A percentile compares a stretch with the other conserved stretches of the same genome.
Evolutionary conservation across 345 rosid species (phyloP).

Genomic region (Sisymbrium irio): DNA sequence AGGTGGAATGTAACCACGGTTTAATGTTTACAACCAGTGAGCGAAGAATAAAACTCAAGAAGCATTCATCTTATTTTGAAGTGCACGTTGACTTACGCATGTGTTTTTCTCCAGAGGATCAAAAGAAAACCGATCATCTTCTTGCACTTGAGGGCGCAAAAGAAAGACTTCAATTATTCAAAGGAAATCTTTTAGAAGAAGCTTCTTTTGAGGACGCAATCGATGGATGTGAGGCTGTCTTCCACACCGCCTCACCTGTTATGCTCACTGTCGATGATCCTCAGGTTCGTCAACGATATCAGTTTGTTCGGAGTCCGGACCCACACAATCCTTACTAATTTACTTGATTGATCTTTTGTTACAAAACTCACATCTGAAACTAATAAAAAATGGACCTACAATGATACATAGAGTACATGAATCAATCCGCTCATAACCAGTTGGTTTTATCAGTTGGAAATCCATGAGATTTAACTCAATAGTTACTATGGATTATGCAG

Average conservation of each 20-base stretch:
- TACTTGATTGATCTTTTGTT: not conserved
- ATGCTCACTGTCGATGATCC: conserved; percentile 30
- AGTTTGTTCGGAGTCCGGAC: not conserved
- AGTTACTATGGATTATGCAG: not conserved
- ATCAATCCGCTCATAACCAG: not conserved
- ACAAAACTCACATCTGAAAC: not conserved
- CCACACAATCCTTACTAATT: not conserved
- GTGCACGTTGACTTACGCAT: not conserved
- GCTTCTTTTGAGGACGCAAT: conserved; percentile 40
- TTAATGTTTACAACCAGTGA: not conserved
- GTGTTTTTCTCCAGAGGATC: conserved; percentile 36
- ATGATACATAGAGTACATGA: not conserved
- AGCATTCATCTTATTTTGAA: not conserved
- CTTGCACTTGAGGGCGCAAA: conserved; percentile 36
- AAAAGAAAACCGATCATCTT: conserved; percentile 32
- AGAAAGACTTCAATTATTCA: conserved; percentile 36
- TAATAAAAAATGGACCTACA: not conserved
- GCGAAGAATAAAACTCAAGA: not conserved
- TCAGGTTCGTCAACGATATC: conserved; percentile 31
- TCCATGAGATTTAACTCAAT: not conserved
- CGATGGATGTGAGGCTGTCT: conserved; percentile 57
- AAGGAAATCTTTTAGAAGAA: conserved; percentile 39
- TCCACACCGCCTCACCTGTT: conserved; percentile 61
- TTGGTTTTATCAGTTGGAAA: not conserved
- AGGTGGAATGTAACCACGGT: not conserved